Percentiles rank a stretch among this genome's conserved stretches.
These are phyloP conservation scores for Euphorbia lathyris DNA, from an alignment of 345 rosid genomes.

Conservation along the genomic window DNA sequence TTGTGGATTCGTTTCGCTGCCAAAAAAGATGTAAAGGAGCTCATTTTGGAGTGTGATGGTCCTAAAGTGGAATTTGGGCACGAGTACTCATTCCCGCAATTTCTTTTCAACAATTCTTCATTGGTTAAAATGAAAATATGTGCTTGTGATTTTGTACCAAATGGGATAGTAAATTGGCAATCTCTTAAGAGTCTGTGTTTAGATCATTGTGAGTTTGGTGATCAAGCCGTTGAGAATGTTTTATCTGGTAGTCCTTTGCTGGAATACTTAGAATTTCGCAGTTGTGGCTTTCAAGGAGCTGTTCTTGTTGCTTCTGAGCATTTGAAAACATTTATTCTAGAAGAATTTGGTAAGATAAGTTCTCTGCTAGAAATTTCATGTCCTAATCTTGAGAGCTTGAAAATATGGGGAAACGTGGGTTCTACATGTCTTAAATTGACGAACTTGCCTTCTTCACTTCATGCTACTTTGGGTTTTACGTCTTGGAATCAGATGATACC, in stretches of 20 bases:
- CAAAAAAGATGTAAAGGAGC: background rate
- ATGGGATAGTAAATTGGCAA: background rate
- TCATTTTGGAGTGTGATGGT: background rate
- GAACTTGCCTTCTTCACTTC: background rate
- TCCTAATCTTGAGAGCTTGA: background rate
- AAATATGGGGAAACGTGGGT: background rate
- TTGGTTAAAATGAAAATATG: background rate
- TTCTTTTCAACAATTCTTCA: background rate
- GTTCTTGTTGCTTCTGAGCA: background rate
- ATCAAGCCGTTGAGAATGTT: background rate
- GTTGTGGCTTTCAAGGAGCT: background rate
- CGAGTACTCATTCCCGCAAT: background rate
- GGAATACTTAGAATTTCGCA: background rate
- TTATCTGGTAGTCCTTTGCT: background rate
- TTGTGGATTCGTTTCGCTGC: background rate
- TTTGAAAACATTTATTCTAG: background rate
- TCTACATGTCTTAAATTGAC: background rate
- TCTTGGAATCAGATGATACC: background rate
- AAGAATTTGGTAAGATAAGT: background rate
- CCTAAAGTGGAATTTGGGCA: background rate
- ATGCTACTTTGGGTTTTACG: background rate
- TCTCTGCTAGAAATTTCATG: background rate
- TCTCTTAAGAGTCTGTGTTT: background rate
- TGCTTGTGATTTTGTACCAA: background rate
- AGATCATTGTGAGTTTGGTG: background rate